Evolutionary conservation across 768 basidiomycete genomes (phyloP).

Genomic region (Coprinopsis sp.): DNA sequence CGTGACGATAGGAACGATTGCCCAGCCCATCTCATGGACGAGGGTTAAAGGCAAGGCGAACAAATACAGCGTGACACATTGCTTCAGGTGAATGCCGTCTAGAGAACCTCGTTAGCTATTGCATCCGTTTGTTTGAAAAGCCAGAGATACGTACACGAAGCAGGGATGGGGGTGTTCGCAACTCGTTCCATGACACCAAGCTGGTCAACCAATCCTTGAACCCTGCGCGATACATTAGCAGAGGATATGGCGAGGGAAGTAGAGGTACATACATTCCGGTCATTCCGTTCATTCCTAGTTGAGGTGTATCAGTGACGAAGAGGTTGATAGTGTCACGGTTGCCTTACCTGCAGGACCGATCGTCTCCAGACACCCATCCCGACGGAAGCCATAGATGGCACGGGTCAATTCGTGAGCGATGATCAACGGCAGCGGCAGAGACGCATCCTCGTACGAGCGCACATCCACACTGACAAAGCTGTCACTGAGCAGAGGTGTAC

Average conservation of each 20-base stretch:
- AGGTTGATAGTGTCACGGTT: background rate
- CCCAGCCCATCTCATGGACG: slow-evolving; percentile 78
- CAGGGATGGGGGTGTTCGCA: slow-evolving; percentile 80
- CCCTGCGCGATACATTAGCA: slow-evolving; percentile 32
- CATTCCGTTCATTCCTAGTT: slow-evolving; percentile 71
- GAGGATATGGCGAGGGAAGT: background rate
- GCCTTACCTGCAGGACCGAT: slow-evolving; percentile 82
- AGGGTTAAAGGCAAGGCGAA: slow-evolving; percentile 87
- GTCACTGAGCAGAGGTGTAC: slow-evolving; percentile 60
- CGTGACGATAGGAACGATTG: slow-evolving; percentile 79
- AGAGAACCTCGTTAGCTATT: slow-evolving; percentile 14
- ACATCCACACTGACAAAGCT: slow-evolving; percentile 57
- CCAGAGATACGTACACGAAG: slow-evolving; percentile 49
- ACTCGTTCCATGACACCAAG: slow-evolving; percentile 87
- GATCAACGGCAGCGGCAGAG: slow-evolving; percentile 77
- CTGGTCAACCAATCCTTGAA: slow-evolving; percentile 81
- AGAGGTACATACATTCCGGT: slow-evolving; percentile 47
- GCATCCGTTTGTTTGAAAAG: background rate
- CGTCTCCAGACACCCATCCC: slow-evolving; percentile 80
- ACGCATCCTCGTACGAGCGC: slow-evolving; percentile 51
- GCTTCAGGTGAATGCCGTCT: slow-evolving; percentile 91
- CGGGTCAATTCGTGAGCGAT: slow-evolving; percentile 79
- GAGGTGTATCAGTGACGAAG: background rate
- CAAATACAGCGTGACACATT: slow-evolving; percentile 91
- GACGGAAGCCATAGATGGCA: slow-evolving; percentile 65